Conservation (phyloP, 164 flowering plant genomes). For the Macadamia integrifolia region DNA sequence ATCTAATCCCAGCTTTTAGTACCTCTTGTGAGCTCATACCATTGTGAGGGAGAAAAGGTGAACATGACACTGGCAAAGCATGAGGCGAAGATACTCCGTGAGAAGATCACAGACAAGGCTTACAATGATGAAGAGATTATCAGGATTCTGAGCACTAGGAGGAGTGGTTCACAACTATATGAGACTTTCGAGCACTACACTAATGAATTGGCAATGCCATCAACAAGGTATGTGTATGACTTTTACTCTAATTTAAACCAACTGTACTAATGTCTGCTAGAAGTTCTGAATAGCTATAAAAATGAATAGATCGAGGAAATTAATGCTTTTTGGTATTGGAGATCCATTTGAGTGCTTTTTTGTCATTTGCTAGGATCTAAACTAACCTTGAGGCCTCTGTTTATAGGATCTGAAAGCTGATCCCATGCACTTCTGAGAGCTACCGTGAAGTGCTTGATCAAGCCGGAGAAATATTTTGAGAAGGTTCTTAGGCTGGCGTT, state of each 20-base stretch:
- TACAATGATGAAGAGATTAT: conserved; percentile 63
- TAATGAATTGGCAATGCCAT: conserved; percentile 52
- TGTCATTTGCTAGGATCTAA: no score
- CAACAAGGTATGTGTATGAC: conserved; percentile 38
- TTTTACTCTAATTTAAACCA: not conserved
- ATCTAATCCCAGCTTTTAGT: conserved; percentile 50
- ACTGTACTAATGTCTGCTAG: not conserved
- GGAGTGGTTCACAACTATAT: conserved; percentile 67
- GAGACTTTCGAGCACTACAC: conserved; percentile 73
- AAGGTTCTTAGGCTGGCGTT: conserved; percentile 55
- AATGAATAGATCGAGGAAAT: not conserved
- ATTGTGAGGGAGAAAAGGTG: conserved; percentile 70
- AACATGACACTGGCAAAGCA: conserved; percentile 51
- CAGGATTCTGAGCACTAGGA: conserved; percentile 72
- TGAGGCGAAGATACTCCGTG: conserved; percentile 66
- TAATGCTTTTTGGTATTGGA: not conserved
- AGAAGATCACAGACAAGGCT: conserved; percentile 44
- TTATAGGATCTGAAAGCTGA: conserved; percentile 54
- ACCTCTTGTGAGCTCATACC: conserved; percentile 53
- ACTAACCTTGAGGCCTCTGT: not conserved
- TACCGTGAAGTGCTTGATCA: conserved; percentile 46
- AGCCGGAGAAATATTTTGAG: conserved; percentile 59
- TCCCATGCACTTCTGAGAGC: conserved; percentile 36
- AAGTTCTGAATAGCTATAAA: not conserved
- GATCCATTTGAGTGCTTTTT: no score